phyloP scores from a whole-genome alignment of 1,139 yeast genomes.

The Pneumocystis wakefieldiae region DNA sequence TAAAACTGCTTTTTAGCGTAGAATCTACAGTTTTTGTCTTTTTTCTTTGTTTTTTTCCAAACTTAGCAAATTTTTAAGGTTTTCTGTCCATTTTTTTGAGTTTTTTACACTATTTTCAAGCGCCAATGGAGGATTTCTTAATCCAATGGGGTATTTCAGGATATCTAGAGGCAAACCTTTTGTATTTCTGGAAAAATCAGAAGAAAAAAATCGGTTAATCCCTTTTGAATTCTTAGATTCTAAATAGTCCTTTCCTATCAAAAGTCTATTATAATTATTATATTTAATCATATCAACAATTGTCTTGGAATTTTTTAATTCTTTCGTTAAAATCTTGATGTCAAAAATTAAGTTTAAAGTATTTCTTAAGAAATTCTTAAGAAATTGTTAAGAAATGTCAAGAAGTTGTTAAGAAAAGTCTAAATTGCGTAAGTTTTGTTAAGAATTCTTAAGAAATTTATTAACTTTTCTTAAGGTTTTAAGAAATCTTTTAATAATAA shows the following conservation, averaged over 20 bases:
- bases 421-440: too few relatives aligned
- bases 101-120: constrained; percentile 26
- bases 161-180: neutral
- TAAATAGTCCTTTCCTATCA: neutral
- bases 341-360: too few relatives aligned
- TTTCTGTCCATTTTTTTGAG: constrained; percentile 25
- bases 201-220: neutral
- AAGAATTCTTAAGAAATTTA: too few relatives aligned
- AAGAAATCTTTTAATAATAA: neutral
- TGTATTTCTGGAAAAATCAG: neutral
- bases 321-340: too few relatives aligned
- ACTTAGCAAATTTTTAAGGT: constrained; percentile 33
- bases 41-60: constrained; percentile 27
- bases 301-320: neutral
- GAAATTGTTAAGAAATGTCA: too few relatives aligned
- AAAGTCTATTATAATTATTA: neutral
- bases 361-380: too few relatives aligned
- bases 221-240: neutral
- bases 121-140: constrained; percentile 26
- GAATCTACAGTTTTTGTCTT: constrained; percentile 19
- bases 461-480: too few relatives aligned
- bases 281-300: neutral
- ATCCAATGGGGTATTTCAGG: constrained; percentile 31
- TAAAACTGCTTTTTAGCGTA: constrained; percentile 16
- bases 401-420: too few relatives aligned